phyloP scores from a whole-genome alignment of 768 basidiomycete genomes.

The Suillus lakei region DNA sequence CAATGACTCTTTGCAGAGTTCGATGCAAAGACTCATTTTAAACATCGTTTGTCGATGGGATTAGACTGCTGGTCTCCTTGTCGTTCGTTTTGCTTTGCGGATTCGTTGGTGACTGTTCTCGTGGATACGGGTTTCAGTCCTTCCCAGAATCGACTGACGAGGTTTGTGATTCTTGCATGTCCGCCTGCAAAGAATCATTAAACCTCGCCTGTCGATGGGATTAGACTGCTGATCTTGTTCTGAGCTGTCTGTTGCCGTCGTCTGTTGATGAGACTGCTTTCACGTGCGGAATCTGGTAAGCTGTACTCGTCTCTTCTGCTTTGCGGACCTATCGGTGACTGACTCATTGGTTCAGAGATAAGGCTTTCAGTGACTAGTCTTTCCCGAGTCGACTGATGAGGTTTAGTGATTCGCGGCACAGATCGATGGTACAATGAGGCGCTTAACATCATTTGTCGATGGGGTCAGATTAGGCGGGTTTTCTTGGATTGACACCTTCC shows the following conservation, averaged over 20 bases:
- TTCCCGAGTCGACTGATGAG: neutral
- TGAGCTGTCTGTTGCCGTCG: neutral
- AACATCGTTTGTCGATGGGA: neutral
- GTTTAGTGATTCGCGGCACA: neutral
- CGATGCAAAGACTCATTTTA: neutral
- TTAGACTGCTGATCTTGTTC: neutral
- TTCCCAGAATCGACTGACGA: too few relatives aligned
- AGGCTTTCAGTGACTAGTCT: neutral
- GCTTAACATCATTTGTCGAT: neutral
- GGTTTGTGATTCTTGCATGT: too few relatives aligned
- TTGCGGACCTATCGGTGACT: neutral
- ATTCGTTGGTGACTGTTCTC: neutral
- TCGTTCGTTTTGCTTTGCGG: neutral
- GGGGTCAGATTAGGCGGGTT: neutral
- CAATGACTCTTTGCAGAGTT: neutral
- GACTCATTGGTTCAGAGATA: neutral
- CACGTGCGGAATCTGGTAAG: neutral
- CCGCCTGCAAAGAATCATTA: too few relatives aligned
- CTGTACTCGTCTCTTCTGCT: neutral
- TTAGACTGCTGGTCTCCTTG: neutral
- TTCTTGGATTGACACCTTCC: neutral
- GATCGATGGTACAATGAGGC: neutral
- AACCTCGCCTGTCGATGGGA: too few relatives aligned
- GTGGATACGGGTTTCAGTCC: too few relatives aligned
- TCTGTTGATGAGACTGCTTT: neutral